Base-by-base conservation (phyloP, 768 basidiomycete species). In the Tylopilus sp. region DNA sequence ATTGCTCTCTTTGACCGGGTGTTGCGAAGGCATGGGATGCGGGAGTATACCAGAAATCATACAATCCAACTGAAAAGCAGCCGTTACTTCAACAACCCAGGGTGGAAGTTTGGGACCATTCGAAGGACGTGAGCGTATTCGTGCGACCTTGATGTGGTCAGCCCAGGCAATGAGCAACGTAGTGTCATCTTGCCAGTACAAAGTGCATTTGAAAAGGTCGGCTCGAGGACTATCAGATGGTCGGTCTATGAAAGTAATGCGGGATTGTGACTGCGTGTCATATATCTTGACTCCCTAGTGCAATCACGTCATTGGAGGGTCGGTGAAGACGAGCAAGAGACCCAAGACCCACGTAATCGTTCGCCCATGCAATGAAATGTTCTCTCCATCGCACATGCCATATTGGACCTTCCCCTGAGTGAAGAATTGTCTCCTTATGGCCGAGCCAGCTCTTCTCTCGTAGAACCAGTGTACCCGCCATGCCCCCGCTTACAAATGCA, bases 401-500 rank as follows among this genome's bases (percentile, higher is more conserved):
- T 48, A 99, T 91, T 0, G 97, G 92, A 12, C 96, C 97, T 71
- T 98, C 97, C 5, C 87, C 89, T 6, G 75, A 76, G 63, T 93
- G 87, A 19, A 97, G 67, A 7, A 86, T 69, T 0, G 86, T 90
- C 67, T 96, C 94, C 63, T 91, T 97, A 63, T 97, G 90, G 0
- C 96, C 94, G 2, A 98, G 72, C 95, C 97, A 98, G 7, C 94
- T 91, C 66, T 97, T 98, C 75, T 98, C 96, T 57, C 89, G 83
- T 60, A 97, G 62, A n/a, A 90, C 76, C 25, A 99, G 74, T 21
- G 78, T 84, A 5, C 97, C 96, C 0, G 91, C 87, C 79, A 96
- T 79, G 10, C 97, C 97, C 21, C 96, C 97, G 50, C 88, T 92
- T 12, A 97, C 88, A 60, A 97, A 87, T 0, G 88, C 81, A 21